Percentiles rank a stretch among this genome's conserved stretches.
Evolutionary conservation across 805 yeast genomes (phyloP).

Genomic region (Metschnikowia koreensis): DNA sequence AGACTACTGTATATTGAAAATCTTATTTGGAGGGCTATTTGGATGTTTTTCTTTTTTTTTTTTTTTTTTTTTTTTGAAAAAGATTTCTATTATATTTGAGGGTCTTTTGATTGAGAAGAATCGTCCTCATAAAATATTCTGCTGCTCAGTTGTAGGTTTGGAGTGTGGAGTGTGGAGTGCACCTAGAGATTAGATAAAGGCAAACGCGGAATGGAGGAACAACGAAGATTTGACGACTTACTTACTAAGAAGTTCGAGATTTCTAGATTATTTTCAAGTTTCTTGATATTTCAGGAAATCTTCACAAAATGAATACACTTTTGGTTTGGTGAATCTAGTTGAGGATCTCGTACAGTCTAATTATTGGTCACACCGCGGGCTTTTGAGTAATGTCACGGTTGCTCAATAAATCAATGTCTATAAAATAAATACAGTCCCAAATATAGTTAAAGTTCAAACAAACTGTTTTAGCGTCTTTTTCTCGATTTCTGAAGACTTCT

Average conservation of each 20-base stretch:
- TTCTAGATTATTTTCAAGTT: too few species aligned
- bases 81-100: too few species aligned
- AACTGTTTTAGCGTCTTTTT: not conserved
- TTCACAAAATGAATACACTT: too few species aligned
- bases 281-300: too few species aligned
- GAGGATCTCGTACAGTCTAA: too few species aligned
- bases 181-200: conserved; percentile 11
- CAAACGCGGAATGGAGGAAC: not conserved
- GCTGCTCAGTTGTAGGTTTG: not conserved
- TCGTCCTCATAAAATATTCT: not conserved
- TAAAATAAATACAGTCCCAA: not conserved
- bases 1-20: not conserved
- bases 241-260: too few species aligned
- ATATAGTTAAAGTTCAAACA: not conserved
- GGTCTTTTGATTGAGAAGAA: not conserved
- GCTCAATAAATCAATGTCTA: too few species aligned
- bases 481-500: conserved; percentile 19
- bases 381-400: too few species aligned
- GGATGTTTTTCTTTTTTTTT: not conserved
- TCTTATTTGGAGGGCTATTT: not conserved
- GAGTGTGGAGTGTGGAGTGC: conserved; percentile 2
- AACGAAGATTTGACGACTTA: not conserved
- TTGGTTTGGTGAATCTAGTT: too few species aligned
- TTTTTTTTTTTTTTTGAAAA: not conserved
- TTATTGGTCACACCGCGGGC: too few species aligned